phyloP scores from a whole-genome alignment of 495 filamentous ascomycete genomes.

The Saxophila tyrrhenica region DNA sequence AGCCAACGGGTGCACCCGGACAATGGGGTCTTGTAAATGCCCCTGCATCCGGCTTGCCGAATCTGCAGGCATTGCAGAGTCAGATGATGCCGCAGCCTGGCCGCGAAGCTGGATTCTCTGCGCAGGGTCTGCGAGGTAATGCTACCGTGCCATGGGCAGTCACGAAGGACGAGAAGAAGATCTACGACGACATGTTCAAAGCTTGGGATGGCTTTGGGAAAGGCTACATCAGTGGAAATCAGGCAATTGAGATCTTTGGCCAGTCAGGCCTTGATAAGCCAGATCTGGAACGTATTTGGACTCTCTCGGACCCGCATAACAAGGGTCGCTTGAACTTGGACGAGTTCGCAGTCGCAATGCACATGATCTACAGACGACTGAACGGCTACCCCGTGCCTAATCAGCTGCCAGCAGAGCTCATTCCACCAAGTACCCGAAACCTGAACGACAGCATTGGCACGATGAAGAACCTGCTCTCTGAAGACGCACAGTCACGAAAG shows the following conservation, averaged over 20 bases:
- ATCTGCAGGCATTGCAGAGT: slow-evolving; percentile 83
- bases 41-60: slow-evolving; percentile 77
- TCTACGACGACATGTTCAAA: slow-evolving; percentile 90
- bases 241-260: slow-evolving; percentile 92
- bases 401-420: slow-evolving; percentile 81
- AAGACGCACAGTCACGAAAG: slow-evolving; percentile 80
- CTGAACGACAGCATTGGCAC: slow-evolving; percentile 84
- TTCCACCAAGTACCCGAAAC: slow-evolving; percentile 92
- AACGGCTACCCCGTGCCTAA: slow-evolving; percentile 94
- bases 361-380: slow-evolving; percentile 92
- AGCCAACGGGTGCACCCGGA: slow-evolving; percentile 91
- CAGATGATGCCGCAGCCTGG: slow-evolving; percentile 98
- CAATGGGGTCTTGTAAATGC: slow-evolving; percentile 98
- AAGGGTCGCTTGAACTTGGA: slow-evolving; percentile 91
- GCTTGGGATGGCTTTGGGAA: slow-evolving; percentile 95
- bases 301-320: slow-evolving; percentile 83
- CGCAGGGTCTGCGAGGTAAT: slow-evolving; percentile 77
- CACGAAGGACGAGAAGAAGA: slow-evolving; percentile 96
- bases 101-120: slow-evolving; percentile 85
- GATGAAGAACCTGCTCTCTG: slow-evolving; percentile 81
- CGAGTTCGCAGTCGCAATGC: slow-evolving; percentile 98
- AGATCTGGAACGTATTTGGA: slow-evolving; percentile 91
- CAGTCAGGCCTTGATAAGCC: slow-evolving; percentile 86
- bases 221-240: slow-evolving; percentile 84
- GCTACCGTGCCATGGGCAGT: slow-evolving; percentile 97